phyloP scores from a whole-genome alignment of 2,329 filamentous ascomycete genomes.

The Phyllosticta citrichinensis region DNA sequence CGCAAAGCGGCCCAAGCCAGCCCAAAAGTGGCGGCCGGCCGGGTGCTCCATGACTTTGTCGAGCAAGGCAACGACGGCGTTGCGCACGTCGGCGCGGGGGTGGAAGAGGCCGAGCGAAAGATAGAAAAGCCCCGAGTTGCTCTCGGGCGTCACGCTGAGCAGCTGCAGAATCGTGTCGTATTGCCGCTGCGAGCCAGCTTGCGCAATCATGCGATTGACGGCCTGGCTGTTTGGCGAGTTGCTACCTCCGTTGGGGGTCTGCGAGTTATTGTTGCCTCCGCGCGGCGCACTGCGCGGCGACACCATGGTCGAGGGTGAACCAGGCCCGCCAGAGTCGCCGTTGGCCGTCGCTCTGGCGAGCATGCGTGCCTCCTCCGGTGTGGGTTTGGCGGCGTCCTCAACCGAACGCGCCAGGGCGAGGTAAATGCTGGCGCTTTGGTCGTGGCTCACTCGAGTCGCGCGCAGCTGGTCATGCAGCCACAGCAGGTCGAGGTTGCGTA shows the following conservation, averaged over 20 bases:
- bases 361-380: constrained; percentile 3
- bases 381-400: constrained; percentile 32
- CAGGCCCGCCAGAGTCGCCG: not conserved
- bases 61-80: constrained; percentile 67
- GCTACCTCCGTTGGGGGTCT: not conserved
- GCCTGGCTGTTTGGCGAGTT: constrained; percentile 5
- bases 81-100: constrained; percentile 67
- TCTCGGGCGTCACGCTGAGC: constrained; percentile 72
- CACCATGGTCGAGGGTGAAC: constrained; percentile 10
- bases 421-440: constrained; percentile 76
- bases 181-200: constrained; percentile 17
- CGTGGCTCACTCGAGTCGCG: constrained; percentile 64
- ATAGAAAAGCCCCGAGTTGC: constrained; percentile 82
- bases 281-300: constrained; percentile 13
- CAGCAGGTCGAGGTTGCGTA: constrained; percentile 75
- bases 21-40: constrained; percentile 90
- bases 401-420: constrained; percentile 66
- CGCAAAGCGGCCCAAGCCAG: constrained; percentile 72
- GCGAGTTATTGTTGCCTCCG: constrained; percentile 12
- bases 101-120: constrained; percentile 86
- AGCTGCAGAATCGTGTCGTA: constrained; percentile 46
- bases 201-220: not conserved
- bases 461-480: constrained; percentile 89
- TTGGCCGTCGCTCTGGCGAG: constrained; percentile 11
- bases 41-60: constrained; percentile 78